These are phyloP conservation scores for Alternaria triticina DNA, from an alignment of 2,329 filamentous ascomycete genomes.

Conservation along the genomic window DNA sequence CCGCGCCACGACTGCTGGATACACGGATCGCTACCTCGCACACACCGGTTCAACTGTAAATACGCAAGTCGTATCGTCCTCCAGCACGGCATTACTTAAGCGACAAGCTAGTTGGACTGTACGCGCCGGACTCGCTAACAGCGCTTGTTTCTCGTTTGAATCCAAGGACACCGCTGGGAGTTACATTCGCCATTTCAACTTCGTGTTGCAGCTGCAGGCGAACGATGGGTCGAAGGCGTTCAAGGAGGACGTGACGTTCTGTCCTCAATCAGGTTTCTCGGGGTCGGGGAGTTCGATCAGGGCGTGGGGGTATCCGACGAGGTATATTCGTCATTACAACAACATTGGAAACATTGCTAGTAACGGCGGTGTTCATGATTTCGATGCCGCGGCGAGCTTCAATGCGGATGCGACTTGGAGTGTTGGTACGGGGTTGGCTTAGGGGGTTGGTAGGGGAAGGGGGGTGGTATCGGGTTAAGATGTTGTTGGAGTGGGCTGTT, in stretches of 20 bases:
- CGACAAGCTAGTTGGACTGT: slow-evolving; percentile 65
- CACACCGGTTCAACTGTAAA: slow-evolving; percentile 60
- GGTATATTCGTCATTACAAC: slow-evolving; percentile 63
- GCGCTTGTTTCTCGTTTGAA: slow-evolving; percentile 67
- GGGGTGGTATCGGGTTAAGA: not conserved
- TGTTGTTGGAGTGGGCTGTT: not conserved
- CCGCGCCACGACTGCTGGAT: slow-evolving; percentile 63
- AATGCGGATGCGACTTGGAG: slow-evolving; percentile 62
- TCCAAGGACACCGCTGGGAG: slow-evolving; percentile 64
- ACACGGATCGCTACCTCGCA: slow-evolving; percentile 61
- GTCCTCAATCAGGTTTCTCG: slow-evolving; percentile 59
- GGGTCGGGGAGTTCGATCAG: slow-evolving; percentile 61
- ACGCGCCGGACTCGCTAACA: slow-evolving; percentile 62
- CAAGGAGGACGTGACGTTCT: slow-evolving; percentile 69
- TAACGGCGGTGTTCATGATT: slow-evolving; percentile 63
- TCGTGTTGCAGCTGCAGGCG: slow-evolving; percentile 57
- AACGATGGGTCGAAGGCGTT: slow-evolving; percentile 65
- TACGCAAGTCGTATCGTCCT: slow-evolving; percentile 62
- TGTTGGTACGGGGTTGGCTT: slow-evolving; percentile 14
- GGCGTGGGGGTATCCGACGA: slow-evolving; percentile 66
- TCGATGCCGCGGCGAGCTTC: slow-evolving; percentile 58
- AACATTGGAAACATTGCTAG: slow-evolving; percentile 58
- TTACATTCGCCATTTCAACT: slow-evolving; percentile 64
- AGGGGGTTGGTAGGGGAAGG: not conserved
- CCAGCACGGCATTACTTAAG: slow-evolving; percentile 58